Evolutionary conservation across 2,329 filamentous ascomycete species (phyloP), one percentile per base, ranked within the genome.

Genomic region (Aspergillus oerlinghausenensis): DNA sequence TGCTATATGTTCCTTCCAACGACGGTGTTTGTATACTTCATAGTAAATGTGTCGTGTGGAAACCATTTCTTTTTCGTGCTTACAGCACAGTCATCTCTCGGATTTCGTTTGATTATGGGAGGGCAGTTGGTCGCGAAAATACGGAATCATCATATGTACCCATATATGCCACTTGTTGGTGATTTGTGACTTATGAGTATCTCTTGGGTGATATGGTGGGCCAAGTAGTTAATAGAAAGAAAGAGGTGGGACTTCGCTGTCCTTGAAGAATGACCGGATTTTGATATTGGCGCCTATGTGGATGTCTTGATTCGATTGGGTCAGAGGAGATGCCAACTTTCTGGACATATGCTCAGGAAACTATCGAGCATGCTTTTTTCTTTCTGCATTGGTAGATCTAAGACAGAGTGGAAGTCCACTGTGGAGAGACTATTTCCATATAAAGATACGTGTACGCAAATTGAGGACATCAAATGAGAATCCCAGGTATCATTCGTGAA

Each of bases 211-310:
- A 38, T 38, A 38, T 38, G 21, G 23, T 25, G 23, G 43, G 43
- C 21, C 21, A 45, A 45, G 14, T 23, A 47, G 11, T 32, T 23
- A 25, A 54, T 54, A 49, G 52, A 53, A 32, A 40, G 43, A 49
- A 54, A 49, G 43, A 19, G 38, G 17, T 32, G 23, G 52, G 52
- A 54, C 52, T 10, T 48, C 51, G 35, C 42, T 23, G 51, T 52
- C 42, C 51, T 29, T 19, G 14, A 17, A 3, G 32, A 38, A 17
- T 38, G 14, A 17, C 14, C 32, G 14, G 32, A 7, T 38, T 38
- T 38, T 38, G 32, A 38, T 17, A 38, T 17, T 38, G 32, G 32
- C 14, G 32, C 5, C 14, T 17, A 7, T 38, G 14, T 17, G 14
- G 5, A 17, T 38, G 5, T 38, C 14, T 38, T 17, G 32, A 38